Conservation (phyloP, 768 basidiomycete genomes). For the Polyporus arcularius region DNA sequence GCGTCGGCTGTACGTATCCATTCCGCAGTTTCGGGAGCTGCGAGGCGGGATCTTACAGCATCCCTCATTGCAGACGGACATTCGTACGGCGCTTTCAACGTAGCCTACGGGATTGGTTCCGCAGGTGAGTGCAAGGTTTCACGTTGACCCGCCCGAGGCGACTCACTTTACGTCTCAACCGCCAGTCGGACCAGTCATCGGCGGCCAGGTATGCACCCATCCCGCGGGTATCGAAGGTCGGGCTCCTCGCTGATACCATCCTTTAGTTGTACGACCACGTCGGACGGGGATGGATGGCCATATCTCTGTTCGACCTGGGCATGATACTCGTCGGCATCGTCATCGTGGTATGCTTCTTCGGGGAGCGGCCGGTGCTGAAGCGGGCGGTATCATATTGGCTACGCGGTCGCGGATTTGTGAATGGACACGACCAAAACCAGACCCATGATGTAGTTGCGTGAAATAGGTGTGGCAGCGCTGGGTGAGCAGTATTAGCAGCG, state of each 20-base stretch:
- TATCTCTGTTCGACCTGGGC: slow-evolving; percentile 51
- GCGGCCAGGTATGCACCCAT: slow-evolving; percentile 54
- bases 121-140: slow-evolving; percentile 42
- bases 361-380: slow-evolving; percentile 32
- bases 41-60: neutral
- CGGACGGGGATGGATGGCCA: slow-evolving; percentile 56
- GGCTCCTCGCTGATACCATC: neutral
- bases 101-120: slow-evolving; percentile 68
- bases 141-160: neutral
- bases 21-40: neutral
- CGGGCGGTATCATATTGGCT: neutral
- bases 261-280: slow-evolving; percentile 60
- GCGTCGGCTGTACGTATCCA: slow-evolving; percentile 61
- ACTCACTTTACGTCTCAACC: neutral
- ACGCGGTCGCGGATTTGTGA: neutral
- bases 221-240: neutral
- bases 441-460: neutral
- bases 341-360: slow-evolving; percentile 49
- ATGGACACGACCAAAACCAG: neutral
- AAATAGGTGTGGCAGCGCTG: neutral
- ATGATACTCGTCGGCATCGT: slow-evolving; percentile 41
- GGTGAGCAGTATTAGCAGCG: neutral
- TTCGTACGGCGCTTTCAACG: slow-evolving; percentile 73
- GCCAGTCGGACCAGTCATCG: slow-evolving; percentile 68
- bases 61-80: slow-evolving; percentile 57